Base-by-base conservation (phyloP, 2,329 filamentous ascomycete genomes). In the Leptographium lundbergii region DNA sequence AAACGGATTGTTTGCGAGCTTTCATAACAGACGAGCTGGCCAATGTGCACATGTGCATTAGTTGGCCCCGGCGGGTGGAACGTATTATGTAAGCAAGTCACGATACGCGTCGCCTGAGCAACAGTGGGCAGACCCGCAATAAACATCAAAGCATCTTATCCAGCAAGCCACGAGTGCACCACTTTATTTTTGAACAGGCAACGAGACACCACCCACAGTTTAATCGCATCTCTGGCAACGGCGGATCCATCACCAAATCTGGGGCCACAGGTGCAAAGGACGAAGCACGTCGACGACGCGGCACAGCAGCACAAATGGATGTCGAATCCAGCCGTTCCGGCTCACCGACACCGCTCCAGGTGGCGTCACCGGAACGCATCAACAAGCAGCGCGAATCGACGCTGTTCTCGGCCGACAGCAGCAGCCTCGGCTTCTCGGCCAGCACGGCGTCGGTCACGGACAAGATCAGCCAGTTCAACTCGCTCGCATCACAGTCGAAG, bases 391-490 rank as follows among this genome's bases (percentile, higher is more conserved):
- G 62, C 67, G 71, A 63, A 67, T 70, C 58, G 6, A 11, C 25
- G 1, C 6, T 42, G 10, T 24, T 56, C 19, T 27, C 32, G 1
- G 13, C 42, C 5, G 22, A 10, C 7, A 13, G 5, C 55, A 34
- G 55, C 55, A 32, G 22, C 6, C 24, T 45, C 22, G 48, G 32
- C 27, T 51, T 57, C 10, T 42, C 34, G n/a, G n/a, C 42, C 22
- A 60, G 61, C 56, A 45, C 39, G 5, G 42, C 60, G 65, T 81
- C 81, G 25, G 83, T 88, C 6, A 77, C 84, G 65, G 81, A 86
- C 61, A 82, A 84, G 67, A 86, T 88, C 62, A 84, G 81, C 67
- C 86, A 88, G 70, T 89, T 89, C 71, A 88, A 89, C 73, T 81
- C 77, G 60, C 76, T 89, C 42, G 80, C 85, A 60, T 72, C 77